These are phyloP conservation scores for Cladophialophora exuberans DNA, from an alignment of 2,329 filamentous ascomycete genomes.

Conservation along the genomic window DNA sequence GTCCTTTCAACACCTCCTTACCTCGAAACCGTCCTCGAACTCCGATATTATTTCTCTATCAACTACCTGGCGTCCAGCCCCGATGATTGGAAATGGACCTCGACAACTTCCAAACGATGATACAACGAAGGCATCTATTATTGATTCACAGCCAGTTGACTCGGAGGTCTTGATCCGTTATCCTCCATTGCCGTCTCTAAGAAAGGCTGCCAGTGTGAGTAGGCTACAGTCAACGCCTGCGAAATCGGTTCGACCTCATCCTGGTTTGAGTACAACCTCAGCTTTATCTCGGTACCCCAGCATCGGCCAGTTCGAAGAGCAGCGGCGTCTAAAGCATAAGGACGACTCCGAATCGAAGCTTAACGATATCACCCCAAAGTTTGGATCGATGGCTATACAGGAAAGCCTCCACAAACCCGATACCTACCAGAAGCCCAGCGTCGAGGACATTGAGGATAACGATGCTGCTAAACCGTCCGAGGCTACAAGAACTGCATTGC, in stretches of 20 bases:
- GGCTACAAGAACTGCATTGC: too few relatives aligned
- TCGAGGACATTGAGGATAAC: constrained; percentile 24
- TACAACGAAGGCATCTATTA: constrained; percentile 29
- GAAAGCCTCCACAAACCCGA: constrained; percentile 6
- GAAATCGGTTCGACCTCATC: background rate
- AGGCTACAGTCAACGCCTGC: constrained; percentile 12
- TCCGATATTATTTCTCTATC: too few relatives aligned
- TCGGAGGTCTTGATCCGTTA: constrained; percentile 40
- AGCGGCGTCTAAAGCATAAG: background rate
- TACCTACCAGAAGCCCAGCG: constrained; percentile 19
- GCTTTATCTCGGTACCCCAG: constrained; percentile 28
- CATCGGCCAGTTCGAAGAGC: constrained; percentile 26
- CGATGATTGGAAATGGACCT: too few relatives aligned
- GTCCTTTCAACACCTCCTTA: too few relatives aligned
- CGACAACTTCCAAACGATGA: background rate
- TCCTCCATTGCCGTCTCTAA: constrained; percentile 39
- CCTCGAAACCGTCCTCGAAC: too few relatives aligned
- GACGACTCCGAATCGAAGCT: constrained; percentile 3
- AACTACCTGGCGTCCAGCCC: too few relatives aligned
- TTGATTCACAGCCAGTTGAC: constrained; percentile 39
- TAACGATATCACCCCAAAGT: background rate
- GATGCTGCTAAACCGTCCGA: background rate
- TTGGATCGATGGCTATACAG: background rate
- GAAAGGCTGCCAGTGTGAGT: constrained; percentile 27
- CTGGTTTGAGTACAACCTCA: constrained; percentile 7